A percentile compares a stretch with the other conserved stretches of the same genome.
Conservation (phyloP, 805 yeast species). For the Monosporozyma servazzii region DNA sequence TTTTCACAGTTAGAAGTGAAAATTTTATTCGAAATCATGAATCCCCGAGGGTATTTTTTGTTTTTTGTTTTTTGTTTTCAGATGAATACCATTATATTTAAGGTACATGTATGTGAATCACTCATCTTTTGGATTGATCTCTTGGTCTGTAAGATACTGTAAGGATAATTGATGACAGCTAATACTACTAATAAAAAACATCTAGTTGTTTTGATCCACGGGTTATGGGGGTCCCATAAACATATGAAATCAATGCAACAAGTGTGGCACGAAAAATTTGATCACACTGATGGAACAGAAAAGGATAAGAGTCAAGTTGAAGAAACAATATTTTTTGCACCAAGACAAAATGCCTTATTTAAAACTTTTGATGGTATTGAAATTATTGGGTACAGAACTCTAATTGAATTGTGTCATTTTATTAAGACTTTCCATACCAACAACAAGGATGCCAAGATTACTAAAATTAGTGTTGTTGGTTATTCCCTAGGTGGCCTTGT, state of each 20-base stretch:
- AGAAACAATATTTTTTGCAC: slow-evolving; percentile 39
- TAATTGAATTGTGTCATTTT: slow-evolving; percentile 51
- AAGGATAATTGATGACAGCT: background rate
- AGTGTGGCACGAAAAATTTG: slow-evolving; percentile 32
- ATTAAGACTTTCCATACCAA: slow-evolving; percentile 28
- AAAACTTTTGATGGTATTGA: slow-evolving; percentile 82
- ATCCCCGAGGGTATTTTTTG: background rate
- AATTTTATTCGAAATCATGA: too few species aligned
- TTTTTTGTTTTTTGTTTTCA: too few species aligned
- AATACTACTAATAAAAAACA: slow-evolving; percentile 31
- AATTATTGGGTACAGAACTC: slow-evolving; percentile 57
- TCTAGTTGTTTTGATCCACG: slow-evolving; percentile 66
- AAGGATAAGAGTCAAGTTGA: slow-evolving; percentile 26
- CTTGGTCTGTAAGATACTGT: too few species aligned
- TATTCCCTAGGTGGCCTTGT: slow-evolving; percentile 87
- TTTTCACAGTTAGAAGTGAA: too few species aligned
- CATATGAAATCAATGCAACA: slow-evolving; percentile 45
- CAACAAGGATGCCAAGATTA: slow-evolving; percentile 15
- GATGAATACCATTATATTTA: too few species aligned
- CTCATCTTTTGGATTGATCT: too few species aligned
- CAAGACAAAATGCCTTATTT: slow-evolving; percentile 54
- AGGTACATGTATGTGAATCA: too few species aligned
- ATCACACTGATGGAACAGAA: slow-evolving; percentile 2
- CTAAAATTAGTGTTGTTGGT: slow-evolving; percentile 65
- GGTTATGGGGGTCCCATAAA: slow-evolving; percentile 62